Conservation (phyloP, 352 stramenopile genomes). For the Elongisporangium prolatum region DNA sequence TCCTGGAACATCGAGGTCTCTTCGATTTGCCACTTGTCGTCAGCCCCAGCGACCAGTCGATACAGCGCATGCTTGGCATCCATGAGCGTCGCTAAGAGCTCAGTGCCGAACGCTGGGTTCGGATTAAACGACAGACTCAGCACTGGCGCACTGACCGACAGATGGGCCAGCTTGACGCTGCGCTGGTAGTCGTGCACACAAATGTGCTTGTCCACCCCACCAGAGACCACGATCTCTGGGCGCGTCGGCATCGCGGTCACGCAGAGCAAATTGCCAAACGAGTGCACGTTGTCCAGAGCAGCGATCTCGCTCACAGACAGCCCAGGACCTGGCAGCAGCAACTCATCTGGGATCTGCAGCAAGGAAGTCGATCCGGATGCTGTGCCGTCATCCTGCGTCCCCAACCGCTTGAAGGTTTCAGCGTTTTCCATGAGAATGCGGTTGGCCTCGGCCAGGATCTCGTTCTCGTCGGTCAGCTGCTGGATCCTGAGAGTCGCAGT, state of each 20-base stretch:
- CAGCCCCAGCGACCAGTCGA: conserved; percentile 22
- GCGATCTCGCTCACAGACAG: conserved; percentile 21
- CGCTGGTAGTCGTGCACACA: conserved; percentile 63
- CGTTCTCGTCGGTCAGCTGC: conserved; percentile 63
- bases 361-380: conserved; percentile 4
- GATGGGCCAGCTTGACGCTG: conserved; percentile 32
- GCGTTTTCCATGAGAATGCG: conserved; percentile 55
- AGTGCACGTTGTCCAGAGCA: conserved; percentile 42
- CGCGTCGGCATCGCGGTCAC: conserved; percentile 38
- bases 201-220: conserved; percentile 72
- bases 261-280: conserved; percentile 67
- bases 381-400: not conserved
- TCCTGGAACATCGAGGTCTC: conserved; percentile 54
- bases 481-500: conserved; percentile 38
- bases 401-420: conserved; percentile 21
- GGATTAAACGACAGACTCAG: conserved; percentile 65
- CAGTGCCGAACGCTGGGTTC: conserved; percentile 23
- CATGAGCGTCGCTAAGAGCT: conserved; percentile 69
- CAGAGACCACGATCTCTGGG: conserved; percentile 43
- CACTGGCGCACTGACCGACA: conserved; percentile 38
- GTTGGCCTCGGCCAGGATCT: conserved; percentile 72
- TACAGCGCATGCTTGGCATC: conserved; percentile 64
- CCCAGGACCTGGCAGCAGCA: conserved; percentile 47
- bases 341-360: conserved; percentile 59
- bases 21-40: conserved; percentile 35